These are phyloP conservation scores for Boletus subcaerulescens DNA, from an alignment of 768 basidiomycete genomes.

Conservation along the genomic window DNA sequence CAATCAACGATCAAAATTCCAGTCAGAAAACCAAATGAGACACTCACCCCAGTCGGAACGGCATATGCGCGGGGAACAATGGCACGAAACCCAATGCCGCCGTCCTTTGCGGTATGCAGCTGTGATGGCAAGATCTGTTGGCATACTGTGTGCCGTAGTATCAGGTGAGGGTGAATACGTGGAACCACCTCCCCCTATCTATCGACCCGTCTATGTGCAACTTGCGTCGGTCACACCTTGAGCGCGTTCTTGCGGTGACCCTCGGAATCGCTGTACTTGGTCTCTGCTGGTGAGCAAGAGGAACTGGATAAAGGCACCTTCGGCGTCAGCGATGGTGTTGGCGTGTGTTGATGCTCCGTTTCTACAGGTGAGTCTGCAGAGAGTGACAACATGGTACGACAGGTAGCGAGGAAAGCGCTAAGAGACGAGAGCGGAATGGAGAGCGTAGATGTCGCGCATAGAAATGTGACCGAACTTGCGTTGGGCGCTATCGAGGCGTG, in stretches of 20 bases:
- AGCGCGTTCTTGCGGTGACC: conserved; percentile 11
- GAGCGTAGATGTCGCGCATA: conserved; percentile 44
- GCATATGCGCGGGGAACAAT: conserved; percentile 68
- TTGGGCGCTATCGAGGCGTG: conserved; percentile 31
- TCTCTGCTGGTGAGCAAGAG: conserved; percentile 36
- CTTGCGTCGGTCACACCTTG: conserved; percentile 16
- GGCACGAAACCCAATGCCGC: conserved; percentile 67
- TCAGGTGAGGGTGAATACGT: conserved; percentile 5
- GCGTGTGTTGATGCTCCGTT: conserved; percentile 21
- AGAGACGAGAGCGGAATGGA: too few species aligned
- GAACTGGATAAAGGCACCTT: conserved; percentile 39
- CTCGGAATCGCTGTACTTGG: conserved; percentile 33
- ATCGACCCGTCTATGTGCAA: conserved; percentile 21
- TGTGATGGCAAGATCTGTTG: conserved; percentile 58
- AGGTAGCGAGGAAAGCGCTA: too few species aligned
- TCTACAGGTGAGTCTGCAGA: conserved; percentile 41
- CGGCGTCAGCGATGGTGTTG: conserved; percentile 7
- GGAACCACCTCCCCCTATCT: conserved; percentile 16
- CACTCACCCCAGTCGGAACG: conserved; percentile 63
- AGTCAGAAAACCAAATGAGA: conserved; percentile 4
- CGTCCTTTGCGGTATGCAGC: conserved; percentile 59
- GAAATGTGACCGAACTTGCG: too few species aligned
- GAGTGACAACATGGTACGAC: too few species aligned
- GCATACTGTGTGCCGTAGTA: conserved; percentile 52
- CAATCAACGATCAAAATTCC: conserved; percentile 7